phyloP scores from a whole-genome alignment of 345 rosid genomes.

The Populus alba region DNA sequence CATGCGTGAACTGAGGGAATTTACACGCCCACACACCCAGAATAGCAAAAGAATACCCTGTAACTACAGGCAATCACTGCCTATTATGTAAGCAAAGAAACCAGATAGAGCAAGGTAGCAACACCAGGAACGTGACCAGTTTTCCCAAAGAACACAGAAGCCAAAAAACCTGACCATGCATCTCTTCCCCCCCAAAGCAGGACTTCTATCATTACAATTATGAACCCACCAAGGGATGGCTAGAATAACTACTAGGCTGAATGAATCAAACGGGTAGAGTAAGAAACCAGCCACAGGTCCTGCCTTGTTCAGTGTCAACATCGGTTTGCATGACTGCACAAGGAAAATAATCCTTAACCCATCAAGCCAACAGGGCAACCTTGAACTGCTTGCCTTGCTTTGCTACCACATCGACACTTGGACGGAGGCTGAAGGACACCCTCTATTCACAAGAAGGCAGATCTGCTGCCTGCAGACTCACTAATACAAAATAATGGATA shows the following conservation, averaged over 20 bases:
- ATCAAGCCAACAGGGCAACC: background rate
- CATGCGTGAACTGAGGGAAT: no score
- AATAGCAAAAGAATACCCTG: no score
- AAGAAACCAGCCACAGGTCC: background rate
- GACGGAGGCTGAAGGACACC: background rate
- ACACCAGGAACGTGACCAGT: background rate
- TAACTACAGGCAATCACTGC: no score
- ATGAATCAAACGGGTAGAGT: background rate
- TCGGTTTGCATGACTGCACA: background rate
- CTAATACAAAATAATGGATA: background rate
- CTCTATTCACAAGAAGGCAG: conserved; percentile 5
- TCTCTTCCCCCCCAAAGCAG: background rate
- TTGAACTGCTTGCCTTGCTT: background rate
- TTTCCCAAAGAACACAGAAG: background rate
- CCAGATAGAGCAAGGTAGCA: no score
- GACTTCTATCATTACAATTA: background rate
- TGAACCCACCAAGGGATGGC: background rate
- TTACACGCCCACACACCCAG: no score
- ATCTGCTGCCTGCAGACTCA: background rate
- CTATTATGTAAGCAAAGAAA: no score
- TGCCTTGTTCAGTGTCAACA: background rate
- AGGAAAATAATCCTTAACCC: background rate
- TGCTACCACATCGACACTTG: background rate
- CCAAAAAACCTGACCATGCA: background rate
- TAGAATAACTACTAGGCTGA: background rate